Conservation (phyloP, 2,329 filamentous ascomycete species). For the Talaromyces sp. region DNA sequence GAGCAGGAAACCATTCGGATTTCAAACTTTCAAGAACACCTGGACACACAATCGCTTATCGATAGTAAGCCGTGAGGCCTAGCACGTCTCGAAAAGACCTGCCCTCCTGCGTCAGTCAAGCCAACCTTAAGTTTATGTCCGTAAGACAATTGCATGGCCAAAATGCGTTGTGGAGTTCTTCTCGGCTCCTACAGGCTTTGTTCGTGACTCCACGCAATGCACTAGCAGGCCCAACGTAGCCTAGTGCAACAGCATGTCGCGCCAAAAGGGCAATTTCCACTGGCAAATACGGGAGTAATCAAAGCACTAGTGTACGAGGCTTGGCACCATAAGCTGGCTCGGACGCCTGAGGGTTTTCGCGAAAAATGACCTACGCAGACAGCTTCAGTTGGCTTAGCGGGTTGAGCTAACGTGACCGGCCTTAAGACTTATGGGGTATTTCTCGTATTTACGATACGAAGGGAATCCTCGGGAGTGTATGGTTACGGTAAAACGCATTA, state of each 20-base stretch:
- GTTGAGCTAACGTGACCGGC: background rate
- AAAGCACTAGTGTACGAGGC: conserved; percentile 6
- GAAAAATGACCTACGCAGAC: background rate
- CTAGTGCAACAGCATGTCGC: background rate
- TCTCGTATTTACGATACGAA: background rate
- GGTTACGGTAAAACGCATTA: background rate
- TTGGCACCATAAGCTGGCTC: background rate
- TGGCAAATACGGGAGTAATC: background rate
- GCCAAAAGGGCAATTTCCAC: conserved; percentile 10
- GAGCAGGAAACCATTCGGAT: background rate
- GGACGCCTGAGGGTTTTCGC: background rate
- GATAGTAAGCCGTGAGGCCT: background rate
- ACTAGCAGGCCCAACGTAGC: background rate
- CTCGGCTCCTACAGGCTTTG: conserved; percentile 2
- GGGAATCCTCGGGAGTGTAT: background rate
- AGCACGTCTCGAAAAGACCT: background rate
- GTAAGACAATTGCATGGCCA: conserved; percentile 4
- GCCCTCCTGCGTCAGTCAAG: background rate
- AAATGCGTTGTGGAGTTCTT: background rate
- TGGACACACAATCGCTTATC: background rate
- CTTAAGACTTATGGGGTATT: background rate
- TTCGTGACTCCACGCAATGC: background rate
- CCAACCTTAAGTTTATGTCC: background rate
- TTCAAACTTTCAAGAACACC: background rate
- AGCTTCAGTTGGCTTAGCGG: background rate